Evolutionary conservation across 345 rosid species (phyloP).

Genomic region (Eucalyptus pauciflora): DNA sequence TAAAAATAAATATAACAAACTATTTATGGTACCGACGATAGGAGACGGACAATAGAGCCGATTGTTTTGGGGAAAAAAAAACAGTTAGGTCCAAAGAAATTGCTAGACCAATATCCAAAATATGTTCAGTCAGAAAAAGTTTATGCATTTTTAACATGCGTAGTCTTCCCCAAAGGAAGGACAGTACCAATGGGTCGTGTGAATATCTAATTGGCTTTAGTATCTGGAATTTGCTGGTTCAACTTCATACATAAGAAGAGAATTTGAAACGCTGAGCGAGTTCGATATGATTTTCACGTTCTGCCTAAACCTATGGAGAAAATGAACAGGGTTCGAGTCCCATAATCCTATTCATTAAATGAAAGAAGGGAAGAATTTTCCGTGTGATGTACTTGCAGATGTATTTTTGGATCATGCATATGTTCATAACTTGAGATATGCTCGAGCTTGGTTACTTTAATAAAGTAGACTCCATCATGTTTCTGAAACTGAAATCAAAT

Average conservation of each 20-base stretch:
- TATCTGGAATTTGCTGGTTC: not conserved
- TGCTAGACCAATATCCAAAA: not conserved
- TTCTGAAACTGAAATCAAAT: not conserved
- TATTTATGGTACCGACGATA: not conserved
- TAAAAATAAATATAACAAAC: not conserved
- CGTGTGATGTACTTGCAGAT: not conserved
- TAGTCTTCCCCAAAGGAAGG: not conserved
- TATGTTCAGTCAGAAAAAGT: not conserved
- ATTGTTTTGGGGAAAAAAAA: too few relatives aligned
- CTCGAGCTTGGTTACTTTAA: not conserved
- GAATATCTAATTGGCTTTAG: not conserved
- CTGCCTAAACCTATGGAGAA: not conserved
- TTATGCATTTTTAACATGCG: not conserved
- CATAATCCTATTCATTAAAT: not conserved
- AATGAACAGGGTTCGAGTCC: not conserved
- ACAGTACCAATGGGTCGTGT: not conserved
- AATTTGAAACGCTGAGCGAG: not conserved
- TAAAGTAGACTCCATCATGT: not conserved
- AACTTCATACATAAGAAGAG: not conserved
- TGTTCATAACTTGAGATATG: not conserved
- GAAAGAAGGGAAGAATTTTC: not conserved
- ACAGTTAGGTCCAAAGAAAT: not conserved
- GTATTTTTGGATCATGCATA: not conserved
- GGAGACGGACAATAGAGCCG: not conserved
- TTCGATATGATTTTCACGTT: not conserved